phyloP scores from a whole-genome alignment of 2,329 filamentous ascomycete species.

The Aspergillus oerlinghausenensis region DNA sequence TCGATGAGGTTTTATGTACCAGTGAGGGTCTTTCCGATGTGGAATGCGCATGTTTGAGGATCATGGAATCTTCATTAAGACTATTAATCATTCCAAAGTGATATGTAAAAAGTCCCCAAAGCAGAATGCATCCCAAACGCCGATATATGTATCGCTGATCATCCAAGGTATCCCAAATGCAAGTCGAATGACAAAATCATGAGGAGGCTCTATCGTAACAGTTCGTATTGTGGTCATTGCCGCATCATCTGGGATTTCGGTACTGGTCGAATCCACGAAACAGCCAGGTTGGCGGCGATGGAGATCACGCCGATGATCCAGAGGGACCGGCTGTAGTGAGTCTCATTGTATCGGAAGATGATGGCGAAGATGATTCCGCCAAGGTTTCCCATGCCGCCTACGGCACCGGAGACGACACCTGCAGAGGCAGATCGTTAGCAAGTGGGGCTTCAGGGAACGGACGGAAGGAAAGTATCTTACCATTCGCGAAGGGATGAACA shows the following conservation, averaged over 20 bases:
- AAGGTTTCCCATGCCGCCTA: slow-evolving; percentile 76
- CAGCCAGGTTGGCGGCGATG: slow-evolving; percentile 62
- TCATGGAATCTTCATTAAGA: neutral
- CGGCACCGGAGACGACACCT: slow-evolving; percentile 66
- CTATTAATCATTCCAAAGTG: neutral
- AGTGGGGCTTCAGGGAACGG: neutral
- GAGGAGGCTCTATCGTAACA: neutral
- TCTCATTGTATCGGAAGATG: slow-evolving; percentile 71
- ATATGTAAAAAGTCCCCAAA: neutral
- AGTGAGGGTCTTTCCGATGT: too few species aligned
- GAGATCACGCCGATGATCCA: slow-evolving; percentile 80
- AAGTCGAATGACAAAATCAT: neutral
- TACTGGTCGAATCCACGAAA: slow-evolving; percentile 60
- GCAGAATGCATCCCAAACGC: neutral
- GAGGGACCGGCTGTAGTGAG: slow-evolving; percentile 63
- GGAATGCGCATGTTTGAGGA: neutral
- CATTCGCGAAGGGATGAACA: slow-evolving; percentile 78
- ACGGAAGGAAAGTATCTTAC: slow-evolving; percentile 35
- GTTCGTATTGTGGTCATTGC: neutral
- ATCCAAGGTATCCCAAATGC: neutral
- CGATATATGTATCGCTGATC: neutral
- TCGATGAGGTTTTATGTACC: neutral
- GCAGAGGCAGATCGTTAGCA: slow-evolving; percentile 1
- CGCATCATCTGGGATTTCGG: neutral
- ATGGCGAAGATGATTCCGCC: slow-evolving; percentile 82